Base-by-base conservation (phyloP, 78 protist genomes). In the Dictyostelium intermedium region DNA sequence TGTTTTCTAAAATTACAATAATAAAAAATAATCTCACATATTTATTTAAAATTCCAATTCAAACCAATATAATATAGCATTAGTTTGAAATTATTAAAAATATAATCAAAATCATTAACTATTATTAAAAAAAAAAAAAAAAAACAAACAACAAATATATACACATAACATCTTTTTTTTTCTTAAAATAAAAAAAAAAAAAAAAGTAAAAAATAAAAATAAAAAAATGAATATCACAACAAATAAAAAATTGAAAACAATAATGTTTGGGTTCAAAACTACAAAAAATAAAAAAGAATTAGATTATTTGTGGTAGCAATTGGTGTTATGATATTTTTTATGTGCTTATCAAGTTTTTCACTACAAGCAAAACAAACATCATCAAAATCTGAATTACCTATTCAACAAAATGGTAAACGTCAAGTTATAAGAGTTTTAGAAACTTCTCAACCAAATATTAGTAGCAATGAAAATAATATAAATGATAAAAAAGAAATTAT, bases 181-280 rank as follows among this genome's bases (percentile, higher is more conserved):
- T 66, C 8, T 61, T 27, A 61, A 61, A 61, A n/a, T 2, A 60
- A 3, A 23, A 60, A 23, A 23, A 27, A 11, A 25, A 66, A n/a
- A n/a, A n/a, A n/a, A n/a, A n/a, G n/a, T n/a, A n/a, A n/a, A n/a
- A n/a, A n/a, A n/a, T n/a, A n/a, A n/a, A n/a, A n/a, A n/a, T 0
- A 30, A 69, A 25, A 70, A 72, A 72, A 72, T 72, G 79, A 30
- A 25, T n/a, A 20, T 70, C n/a, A 14, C 41, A 30, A 32, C 79
- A 72, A 32, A 72, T 34, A 72, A 72, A 27, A 72, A 72, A 32
- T 13, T 72, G 2, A 34, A 72, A 18, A 32, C 45, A 34, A 72
- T 72, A 72, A 72, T 34, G 79, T 34, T 72, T 34, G 79, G 79
- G 20, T 72, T 72, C 32, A 72, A 27, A 72, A 72, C 79, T 6